A percentile compares a stretch with the other conserved stretches of the same genome.
phyloP scores from a whole-genome alignment of 2,329 filamentous ascomycete genomes.

The Hypoxylon sp. region DNA sequence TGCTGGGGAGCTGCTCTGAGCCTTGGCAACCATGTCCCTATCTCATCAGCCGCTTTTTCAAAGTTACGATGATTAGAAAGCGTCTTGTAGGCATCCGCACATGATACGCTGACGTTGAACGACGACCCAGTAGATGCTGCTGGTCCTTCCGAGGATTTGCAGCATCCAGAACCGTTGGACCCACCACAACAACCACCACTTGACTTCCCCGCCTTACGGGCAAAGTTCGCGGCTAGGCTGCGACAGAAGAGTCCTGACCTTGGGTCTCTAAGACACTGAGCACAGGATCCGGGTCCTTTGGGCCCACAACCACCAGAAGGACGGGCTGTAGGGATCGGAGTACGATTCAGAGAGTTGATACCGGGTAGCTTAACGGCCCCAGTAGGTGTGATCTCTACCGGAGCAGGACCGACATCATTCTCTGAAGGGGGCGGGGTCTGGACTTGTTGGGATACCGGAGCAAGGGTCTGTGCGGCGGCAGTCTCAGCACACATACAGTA shows the following conservation, averaged over 20 bases:
- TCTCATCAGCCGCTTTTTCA: slow-evolving; percentile 79
- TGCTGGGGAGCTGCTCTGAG: slow-evolving; percentile 71
- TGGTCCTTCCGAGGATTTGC: slow-evolving; percentile 64
- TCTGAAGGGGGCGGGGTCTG: slow-evolving; percentile 74
- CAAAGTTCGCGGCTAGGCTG: slow-evolving; percentile 78
- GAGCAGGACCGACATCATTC: slow-evolving; percentile 70
- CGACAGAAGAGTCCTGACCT: slow-evolving; percentile 88
- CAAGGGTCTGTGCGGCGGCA: slow-evolving; percentile 58
- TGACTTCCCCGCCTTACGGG: slow-evolving; percentile 56
- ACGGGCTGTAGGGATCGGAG: slow-evolving; percentile 46
- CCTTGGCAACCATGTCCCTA: slow-evolving; percentile 82
- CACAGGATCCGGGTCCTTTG: slow-evolving; percentile 83
- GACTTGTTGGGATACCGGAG: slow-evolving; percentile 63
- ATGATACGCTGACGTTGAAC: slow-evolving; percentile 73
- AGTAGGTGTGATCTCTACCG: slow-evolving; percentile 72
- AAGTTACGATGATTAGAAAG: slow-evolving; percentile 83
- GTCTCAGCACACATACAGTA: slow-evolving; percentile 85
- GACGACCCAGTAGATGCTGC: slow-evolving; percentile 51
- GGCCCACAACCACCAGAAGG: slow-evolving; percentile 67
- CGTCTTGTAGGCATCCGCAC: slow-evolving; percentile 84
- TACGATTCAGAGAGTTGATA: slow-evolving; percentile 54
- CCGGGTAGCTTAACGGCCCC: slow-evolving; percentile 73
- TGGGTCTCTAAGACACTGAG: slow-evolving; percentile 83
- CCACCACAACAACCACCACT: slow-evolving; percentile 74
- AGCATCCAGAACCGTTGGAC: slow-evolving; percentile 74